phyloP scores from a whole-genome alignment of 78 protist genomes.

The Protostelium mycophagum region DNA sequence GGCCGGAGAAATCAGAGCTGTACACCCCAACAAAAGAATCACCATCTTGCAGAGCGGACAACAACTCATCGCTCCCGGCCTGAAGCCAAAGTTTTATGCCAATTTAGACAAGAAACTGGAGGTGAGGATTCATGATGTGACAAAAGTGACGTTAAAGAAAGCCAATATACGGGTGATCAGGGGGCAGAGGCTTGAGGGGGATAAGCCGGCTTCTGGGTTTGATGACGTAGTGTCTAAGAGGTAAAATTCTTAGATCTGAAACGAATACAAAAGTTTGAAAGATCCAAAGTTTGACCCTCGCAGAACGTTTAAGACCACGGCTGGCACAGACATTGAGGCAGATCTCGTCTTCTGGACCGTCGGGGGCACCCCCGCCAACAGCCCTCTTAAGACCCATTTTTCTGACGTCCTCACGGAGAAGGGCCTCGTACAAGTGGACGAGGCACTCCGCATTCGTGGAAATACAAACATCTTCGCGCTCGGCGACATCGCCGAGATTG shows the following conservation, averaged over 20 bases:
- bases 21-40: not conserved
- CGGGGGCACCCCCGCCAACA: conserved; percentile 31
- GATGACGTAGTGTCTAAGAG: not conserved
- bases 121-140: conserved; percentile 3
- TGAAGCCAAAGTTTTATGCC: not conserved
- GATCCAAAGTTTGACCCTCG: too few relatives aligned
- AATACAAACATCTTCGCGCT: conserved; percentile 57
- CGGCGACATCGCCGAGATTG: conserved; percentile 53
- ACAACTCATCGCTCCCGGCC: not conserved
- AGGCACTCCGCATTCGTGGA: conserved; percentile 28
- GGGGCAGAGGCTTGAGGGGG: not conserved
- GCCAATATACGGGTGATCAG: not conserved
- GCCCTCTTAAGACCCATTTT: conserved; percentile 9
- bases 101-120: not conserved
- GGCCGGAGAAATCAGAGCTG: conserved; percentile 13
- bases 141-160: not conserved
- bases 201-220: not conserved
- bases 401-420: not conserved
- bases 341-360: conserved; percentile 37
- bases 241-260: not conserved
- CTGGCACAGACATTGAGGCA: conserved; percentile 19
- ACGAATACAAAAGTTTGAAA: not conserved
- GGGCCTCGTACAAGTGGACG: conserved; percentile 46
- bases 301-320: conserved; percentile 10
- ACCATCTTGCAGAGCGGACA: conserved; percentile 5